phyloP scores from a whole-genome alignment of 2,329 filamentous ascomycete species.

The Diplodia intermedia region DNA sequence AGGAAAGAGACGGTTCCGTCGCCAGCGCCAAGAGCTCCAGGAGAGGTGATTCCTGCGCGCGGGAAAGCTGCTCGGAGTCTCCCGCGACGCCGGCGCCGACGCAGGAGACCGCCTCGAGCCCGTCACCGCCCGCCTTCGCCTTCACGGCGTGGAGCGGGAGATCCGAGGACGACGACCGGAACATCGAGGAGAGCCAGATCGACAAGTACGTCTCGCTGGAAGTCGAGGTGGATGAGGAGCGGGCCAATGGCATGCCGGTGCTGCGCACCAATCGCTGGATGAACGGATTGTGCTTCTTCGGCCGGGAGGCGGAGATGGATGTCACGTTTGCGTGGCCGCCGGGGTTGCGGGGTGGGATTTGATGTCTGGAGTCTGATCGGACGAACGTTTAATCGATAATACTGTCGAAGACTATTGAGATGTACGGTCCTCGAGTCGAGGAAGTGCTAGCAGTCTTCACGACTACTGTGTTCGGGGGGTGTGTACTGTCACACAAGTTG shows the following conservation, averaged over 20 bases:
- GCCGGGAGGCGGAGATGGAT: conserved; percentile 1
- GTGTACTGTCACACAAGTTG: too few species aligned
- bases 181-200: conserved; percentile 11
- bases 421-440: too few species aligned
- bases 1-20: background rate
- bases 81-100: background rate
- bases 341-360: background rate
- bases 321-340: conserved; percentile 27
- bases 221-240: conserved; percentile 10
- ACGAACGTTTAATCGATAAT: background rate
- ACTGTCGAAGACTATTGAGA: too few species aligned
- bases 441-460: too few species aligned
- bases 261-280: conserved; percentile 23
- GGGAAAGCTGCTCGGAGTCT: background rate
- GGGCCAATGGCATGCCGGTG: background rate
- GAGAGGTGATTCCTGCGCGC: background rate
- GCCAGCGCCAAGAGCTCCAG: background rate
- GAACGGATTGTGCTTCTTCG: conserved; percentile 29
- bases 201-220: conserved; percentile 32
- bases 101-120: background rate
- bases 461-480: too few species aligned
- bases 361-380: background rate
- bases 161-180: background rate
- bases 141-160: conserved; percentile 29
- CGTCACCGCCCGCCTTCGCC: background rate